A percentile compares a stretch with the other conserved stretches of the same genome.
Evolutionary conservation across 805 yeast species (phyloP).

Genomic region (Naumovozyma baii): DNA sequence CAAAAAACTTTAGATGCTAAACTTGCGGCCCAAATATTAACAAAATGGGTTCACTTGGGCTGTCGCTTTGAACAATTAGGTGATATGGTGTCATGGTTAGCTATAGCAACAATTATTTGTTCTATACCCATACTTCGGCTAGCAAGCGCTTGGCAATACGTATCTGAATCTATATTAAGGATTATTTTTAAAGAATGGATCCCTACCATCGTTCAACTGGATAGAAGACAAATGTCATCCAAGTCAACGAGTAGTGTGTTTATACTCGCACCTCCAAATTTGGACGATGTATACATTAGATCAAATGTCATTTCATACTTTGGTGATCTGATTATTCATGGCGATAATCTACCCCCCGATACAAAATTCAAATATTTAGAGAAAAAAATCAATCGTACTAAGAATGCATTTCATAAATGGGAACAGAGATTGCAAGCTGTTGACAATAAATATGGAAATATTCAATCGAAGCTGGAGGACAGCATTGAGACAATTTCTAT

Average conservation of each 20-base stretch:
- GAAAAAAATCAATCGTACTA: constrained; percentile 54
- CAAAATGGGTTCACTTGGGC: constrained; percentile 82
- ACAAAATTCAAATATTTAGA: constrained; percentile 41
- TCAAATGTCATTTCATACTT: constrained; percentile 78
- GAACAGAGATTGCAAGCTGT: constrained; percentile 44
- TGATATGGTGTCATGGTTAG: constrained; percentile 91
- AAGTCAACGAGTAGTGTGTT: constrained; percentile 46
- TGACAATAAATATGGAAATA: constrained; percentile 1
- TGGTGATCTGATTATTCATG: constrained; percentile 64
- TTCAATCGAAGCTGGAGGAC: constrained; percentile 5
- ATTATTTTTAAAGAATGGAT: constrained; percentile 78
- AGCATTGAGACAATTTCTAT: constrained; percentile 23
- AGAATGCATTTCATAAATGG: constrained; percentile 76
- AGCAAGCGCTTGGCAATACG: constrained; percentile 62
- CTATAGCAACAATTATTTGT: constrained; percentile 73
- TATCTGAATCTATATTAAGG: constrained; percentile 49
- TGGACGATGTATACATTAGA: constrained; percentile 68
- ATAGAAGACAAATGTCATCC: constrained; percentile 56
- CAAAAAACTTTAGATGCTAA: constrained; percentile 5
- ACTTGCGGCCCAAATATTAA: constrained; percentile 53
- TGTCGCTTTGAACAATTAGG: constrained; percentile 67
- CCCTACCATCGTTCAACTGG: constrained; percentile 82
- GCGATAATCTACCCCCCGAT: constrained; percentile 22
- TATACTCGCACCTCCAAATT: constrained; percentile 78
- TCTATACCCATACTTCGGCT: constrained; percentile 75